These are phyloP conservation scores for Lactarius akahatsu DNA, from an alignment of 768 basidiomycete genomes.

Conservation along the genomic window DNA sequence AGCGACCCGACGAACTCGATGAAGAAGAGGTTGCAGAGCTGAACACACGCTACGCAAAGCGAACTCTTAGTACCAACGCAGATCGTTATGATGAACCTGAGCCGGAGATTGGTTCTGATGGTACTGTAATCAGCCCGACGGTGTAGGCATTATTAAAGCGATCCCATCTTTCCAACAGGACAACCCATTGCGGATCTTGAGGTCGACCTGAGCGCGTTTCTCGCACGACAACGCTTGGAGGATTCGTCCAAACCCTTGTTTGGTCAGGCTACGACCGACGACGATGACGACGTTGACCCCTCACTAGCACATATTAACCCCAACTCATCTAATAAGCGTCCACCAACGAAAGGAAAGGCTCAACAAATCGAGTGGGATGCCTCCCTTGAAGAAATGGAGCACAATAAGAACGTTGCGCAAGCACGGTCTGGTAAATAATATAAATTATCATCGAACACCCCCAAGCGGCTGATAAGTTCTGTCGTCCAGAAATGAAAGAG, in stretches of 20 bases:
- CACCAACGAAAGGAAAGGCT: constrained; percentile 60
- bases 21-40: constrained; percentile 52
- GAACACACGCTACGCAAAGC: constrained; percentile 51
- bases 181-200: constrained; percentile 69
- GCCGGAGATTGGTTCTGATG: constrained; percentile 68
- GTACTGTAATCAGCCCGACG: constrained; percentile 38
- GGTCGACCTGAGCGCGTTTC: constrained; percentile 65
- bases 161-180: constrained; percentile 40
- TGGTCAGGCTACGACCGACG: constrained; percentile 36
- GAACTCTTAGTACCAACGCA: constrained; percentile 65
- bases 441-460: background rate
- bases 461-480: background rate
- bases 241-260: constrained; percentile 33
- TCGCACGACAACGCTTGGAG: constrained; percentile 58
- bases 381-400: constrained; percentile 59
- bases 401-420: constrained; percentile 72
- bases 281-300: constrained; percentile 58
- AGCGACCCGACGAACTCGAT: constrained; percentile 41
- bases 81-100: constrained; percentile 74
- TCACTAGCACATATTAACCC: constrained; percentile 54
- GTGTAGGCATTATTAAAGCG: background rate
- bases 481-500: constrained; percentile 35
- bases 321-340: constrained; percentile 13
- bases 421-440: constrained; percentile 62
- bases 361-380: constrained; percentile 68